Conservation (phyloP, 371 early-diverging fungal species). For the Capillidium rhysosporum region DNA sequence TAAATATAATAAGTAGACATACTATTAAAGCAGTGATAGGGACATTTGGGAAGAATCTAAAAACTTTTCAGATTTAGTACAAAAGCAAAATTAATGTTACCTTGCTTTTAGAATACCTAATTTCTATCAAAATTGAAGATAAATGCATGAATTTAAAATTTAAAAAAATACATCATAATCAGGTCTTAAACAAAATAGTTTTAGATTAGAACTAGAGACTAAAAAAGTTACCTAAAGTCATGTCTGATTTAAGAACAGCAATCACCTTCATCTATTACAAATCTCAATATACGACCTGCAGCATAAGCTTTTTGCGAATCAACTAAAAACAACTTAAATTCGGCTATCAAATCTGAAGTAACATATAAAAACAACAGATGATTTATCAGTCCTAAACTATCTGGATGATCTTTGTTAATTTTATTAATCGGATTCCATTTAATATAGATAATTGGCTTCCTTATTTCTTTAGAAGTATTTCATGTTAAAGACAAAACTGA, state of each 20-base stretch:
- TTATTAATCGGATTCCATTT: neutral
- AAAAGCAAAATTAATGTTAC: neutral
- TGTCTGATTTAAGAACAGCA: slow-evolving; percentile 97
- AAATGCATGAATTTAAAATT: slow-evolving; percentile 22
- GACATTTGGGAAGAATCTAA: slow-evolving; percentile 35
- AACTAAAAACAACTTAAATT: slow-evolving; percentile 38
- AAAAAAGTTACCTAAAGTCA: slow-evolving; percentile 43
- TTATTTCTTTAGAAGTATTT: slow-evolving; percentile 22
- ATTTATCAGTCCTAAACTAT: neutral
- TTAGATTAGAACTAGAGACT: neutral
- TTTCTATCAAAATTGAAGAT: neutral
- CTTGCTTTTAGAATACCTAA: neutral
- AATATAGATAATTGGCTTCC: slow-evolving; percentile 6
- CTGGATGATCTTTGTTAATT: neutral
- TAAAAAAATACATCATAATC: slow-evolving; percentile 55
- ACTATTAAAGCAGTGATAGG: slow-evolving; percentile 98
- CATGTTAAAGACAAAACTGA: slow-evolving; percentile 56
- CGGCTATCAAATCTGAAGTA: slow-evolving; percentile 86
- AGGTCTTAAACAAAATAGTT: slow-evolving; percentile 20
- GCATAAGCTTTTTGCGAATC: slow-evolving; percentile 32
- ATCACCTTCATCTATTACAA: slow-evolving; percentile 98
- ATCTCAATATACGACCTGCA: slow-evolving; percentile 45
- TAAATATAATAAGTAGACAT: slow-evolving; percentile 25
- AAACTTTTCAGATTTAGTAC: neutral
- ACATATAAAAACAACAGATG: slow-evolving; percentile 55